Conservation (phyloP, 1,139 yeast genomes). For the Taphrina communis region DNA sequence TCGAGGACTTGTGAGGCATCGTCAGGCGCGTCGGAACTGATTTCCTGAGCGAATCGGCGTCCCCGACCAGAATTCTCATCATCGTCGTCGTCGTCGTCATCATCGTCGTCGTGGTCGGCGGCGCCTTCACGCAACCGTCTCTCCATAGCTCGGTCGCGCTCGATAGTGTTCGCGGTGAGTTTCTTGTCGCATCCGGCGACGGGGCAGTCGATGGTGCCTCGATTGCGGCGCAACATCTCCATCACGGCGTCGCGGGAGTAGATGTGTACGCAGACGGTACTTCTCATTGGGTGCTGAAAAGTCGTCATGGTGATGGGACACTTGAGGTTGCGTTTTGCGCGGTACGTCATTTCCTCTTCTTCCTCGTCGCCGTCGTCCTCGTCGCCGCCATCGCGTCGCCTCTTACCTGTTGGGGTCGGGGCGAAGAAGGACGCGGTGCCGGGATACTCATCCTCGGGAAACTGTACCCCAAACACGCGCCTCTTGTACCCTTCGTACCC, state of each 20-base stretch:
- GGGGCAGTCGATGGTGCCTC: slow-evolving; percentile 25
- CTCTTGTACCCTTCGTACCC: slow-evolving; percentile 36
- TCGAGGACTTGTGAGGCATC: slow-evolving; percentile 16
- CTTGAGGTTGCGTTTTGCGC: slow-evolving; percentile 41
- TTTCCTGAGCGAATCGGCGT: background rate
- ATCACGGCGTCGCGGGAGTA: slow-evolving; percentile 45
- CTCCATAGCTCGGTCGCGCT: slow-evolving; percentile 28
- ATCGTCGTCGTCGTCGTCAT: background rate
- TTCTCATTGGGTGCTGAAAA: slow-evolving; percentile 46
- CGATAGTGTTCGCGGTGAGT: background rate
- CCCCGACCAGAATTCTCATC: no score
- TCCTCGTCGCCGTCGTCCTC: slow-evolving; percentile 40
- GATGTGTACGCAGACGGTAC: slow-evolving; percentile 45
- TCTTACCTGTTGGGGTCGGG: background rate
- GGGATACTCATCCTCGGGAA: slow-evolving; percentile 44
- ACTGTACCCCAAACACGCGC: slow-evolving; percentile 42
- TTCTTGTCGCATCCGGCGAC: slow-evolving; percentile 30
- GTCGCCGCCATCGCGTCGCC: slow-evolving; percentile 5
- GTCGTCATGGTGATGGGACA: slow-evolving; percentile 46
- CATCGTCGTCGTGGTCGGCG: slow-evolving; percentile 32
- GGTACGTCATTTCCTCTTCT: slow-evolving; percentile 45
- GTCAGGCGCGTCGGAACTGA: slow-evolving; percentile 2
- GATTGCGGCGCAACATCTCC: slow-evolving; percentile 28
- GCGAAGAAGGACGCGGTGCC: slow-evolving; percentile 41
- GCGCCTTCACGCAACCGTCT: slow-evolving; percentile 25